A percentile compares a stretch with the other conserved stretches of the same genome.
Conservation (phyloP, 2,329 filamentous ascomycete genomes). For the Chrysosphaeria jannelii region DNA sequence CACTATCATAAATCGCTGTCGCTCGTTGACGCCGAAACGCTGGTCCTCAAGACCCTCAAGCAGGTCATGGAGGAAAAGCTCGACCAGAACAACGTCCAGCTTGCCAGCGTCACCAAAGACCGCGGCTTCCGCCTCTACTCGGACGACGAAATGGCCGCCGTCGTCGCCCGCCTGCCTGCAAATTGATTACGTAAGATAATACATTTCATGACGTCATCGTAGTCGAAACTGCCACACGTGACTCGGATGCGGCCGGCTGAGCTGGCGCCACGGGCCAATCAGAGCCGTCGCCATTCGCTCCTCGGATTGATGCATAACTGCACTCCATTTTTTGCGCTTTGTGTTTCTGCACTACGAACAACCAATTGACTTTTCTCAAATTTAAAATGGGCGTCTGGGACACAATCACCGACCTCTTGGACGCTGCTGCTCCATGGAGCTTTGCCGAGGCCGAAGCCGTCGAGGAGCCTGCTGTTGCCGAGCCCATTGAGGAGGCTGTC, state of each 20-base stretch:
- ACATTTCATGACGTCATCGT: neutral
- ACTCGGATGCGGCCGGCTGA: conserved; percentile 4
- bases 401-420: conserved; percentile 29
- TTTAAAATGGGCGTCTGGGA: conserved; percentile 39
- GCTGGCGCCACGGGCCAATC: conserved; percentile 3
- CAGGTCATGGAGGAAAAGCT: conserved; percentile 99
- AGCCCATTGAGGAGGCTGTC: conserved; percentile 15
- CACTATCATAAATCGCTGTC: conserved; percentile 97
- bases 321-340: too few relatives aligned
- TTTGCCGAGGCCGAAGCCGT: conserved; percentile 32
- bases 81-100: conserved; percentile 92
- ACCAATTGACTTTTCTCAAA: too few relatives aligned
- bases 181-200: too few relatives aligned
- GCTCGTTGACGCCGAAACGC: conserved; percentile 69
- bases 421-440: conserved; percentile 33
- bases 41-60: conserved; percentile 93
- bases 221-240: conserved; percentile 3
- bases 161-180: conserved; percentile 54
- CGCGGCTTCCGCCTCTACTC: conserved; percentile 97
- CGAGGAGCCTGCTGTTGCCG: conserved; percentile 15
- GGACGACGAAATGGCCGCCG: conserved; percentile 84
- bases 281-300: too few relatives aligned
- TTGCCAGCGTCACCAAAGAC: conserved; percentile 92
- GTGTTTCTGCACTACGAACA: too few relatives aligned
- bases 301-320: too few relatives aligned